Evolutionary conservation across 1,139 yeast genomes (phyloP).

Genomic region (Candida frijolesensis): DNA sequence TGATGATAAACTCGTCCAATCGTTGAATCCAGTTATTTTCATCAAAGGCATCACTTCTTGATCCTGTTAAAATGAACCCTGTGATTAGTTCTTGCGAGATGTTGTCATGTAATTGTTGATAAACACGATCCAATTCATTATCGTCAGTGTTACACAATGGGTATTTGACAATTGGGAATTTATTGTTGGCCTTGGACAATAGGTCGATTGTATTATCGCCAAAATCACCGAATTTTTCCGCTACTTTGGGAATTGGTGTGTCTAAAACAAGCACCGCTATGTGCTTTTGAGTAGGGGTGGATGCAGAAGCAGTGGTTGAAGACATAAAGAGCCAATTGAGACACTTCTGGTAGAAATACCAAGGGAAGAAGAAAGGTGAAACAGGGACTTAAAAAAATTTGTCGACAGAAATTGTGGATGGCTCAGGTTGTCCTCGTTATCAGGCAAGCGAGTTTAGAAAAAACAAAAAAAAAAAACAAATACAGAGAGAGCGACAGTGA

Average conservation of each 20-base stretch:
- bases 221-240: slow-evolving; percentile 48
- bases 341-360: neutral
- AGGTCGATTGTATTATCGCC: slow-evolving; percentile 49
- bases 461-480: no score
- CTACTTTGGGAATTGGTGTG: slow-evolving; percentile 34
- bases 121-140: slow-evolving; percentile 9
- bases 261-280: slow-evolving; percentile 53
- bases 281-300: slow-evolving; percentile 19
- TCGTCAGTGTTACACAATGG: slow-evolving; percentile 31
- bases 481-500: no score
- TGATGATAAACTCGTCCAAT: slow-evolving; percentile 46
- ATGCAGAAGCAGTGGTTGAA: neutral
- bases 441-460: no score
- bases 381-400: neutral
- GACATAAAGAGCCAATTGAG: neutral
- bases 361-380: neutral
- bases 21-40: slow-evolving; percentile 52
- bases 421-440: no score
- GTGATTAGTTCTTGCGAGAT: slow-evolving; percentile 36
- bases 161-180: slow-evolving; percentile 34
- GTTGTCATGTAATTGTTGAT: slow-evolving; percentile 14
- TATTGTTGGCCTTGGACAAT: slow-evolving; percentile 20
- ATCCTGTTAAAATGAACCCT: slow-evolving; percentile 66
- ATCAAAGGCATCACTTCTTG: slow-evolving; percentile 61
- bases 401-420: no score